Evolutionary conservation across 176 grass and related monocot genomes (phyloP).

Genomic region (Rhynchospora pubera): DNA sequence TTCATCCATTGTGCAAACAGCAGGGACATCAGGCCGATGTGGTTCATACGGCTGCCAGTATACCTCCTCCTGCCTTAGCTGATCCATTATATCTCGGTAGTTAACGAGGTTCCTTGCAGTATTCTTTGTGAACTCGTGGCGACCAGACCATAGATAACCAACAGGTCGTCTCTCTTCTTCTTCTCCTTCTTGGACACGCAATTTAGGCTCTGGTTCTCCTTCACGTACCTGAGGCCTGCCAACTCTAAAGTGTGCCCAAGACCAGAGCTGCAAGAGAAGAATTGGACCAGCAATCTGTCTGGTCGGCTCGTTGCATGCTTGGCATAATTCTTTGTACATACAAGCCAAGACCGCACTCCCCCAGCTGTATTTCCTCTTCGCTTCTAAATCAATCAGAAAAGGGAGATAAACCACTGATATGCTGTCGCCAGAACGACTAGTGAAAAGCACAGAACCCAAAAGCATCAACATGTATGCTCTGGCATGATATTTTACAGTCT

Average conservation of each 20-base stretch:
- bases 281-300: slow-evolving; percentile 2
- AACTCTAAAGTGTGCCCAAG: not conserved
- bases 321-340: not conserved
- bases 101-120: not conserved
- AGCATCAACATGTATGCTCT: not conserved
- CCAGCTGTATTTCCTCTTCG: not conserved
- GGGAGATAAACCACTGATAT: not conserved
- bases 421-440: not conserved
- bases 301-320: not conserved
- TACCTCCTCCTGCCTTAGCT: not conserved
- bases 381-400: not conserved
- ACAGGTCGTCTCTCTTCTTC: not conserved
- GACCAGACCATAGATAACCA: not conserved
- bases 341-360: not conserved
- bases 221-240: not conserved
- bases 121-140: not conserved
- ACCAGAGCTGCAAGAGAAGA: not conserved
- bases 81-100: slow-evolving; percentile 1
- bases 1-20: not conserved
- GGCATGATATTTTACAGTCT: not conserved
- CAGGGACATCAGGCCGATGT: not conserved
- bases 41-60: not conserved
- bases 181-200: not conserved
- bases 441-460: not conserved
- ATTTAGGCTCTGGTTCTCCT: not conserved